phyloP scores from a whole-genome alignment of 331 rosid species.

The Prunus yedoensis region DNA sequence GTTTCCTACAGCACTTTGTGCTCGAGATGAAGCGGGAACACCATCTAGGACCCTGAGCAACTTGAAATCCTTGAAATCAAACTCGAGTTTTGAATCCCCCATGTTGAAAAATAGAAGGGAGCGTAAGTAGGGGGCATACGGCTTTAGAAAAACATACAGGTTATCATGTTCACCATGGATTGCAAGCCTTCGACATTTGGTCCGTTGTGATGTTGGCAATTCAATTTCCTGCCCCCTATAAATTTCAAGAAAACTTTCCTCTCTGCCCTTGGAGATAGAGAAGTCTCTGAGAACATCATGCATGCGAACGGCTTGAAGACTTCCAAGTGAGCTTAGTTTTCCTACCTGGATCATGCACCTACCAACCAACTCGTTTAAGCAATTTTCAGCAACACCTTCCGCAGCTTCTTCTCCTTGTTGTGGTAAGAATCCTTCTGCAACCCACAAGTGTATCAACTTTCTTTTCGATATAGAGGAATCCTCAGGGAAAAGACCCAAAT shows the following conservation, averaged over 20 bases:
- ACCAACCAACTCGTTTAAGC: constrained; percentile 24
- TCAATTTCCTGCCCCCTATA: background rate
- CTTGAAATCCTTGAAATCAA: background rate
- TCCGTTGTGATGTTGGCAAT: background rate
- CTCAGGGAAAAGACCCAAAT: too few relatives aligned
- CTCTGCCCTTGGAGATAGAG: constrained; percentile 18
- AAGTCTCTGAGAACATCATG: constrained; percentile 37
- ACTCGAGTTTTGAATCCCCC: background rate
- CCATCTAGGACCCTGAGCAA: background rate
- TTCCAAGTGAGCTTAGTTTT: constrained; percentile 19
- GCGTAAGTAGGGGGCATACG: background rate
- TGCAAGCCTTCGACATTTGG: background rate
- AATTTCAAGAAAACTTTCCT: constrained; percentile 17
- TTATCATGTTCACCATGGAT: background rate
- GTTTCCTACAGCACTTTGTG: background rate
- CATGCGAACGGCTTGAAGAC: constrained; percentile 22
- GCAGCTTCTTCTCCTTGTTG: too few relatives aligned
- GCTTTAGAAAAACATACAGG: background rate
- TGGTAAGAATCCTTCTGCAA: too few relatives aligned
- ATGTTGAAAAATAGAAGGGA: background rate
- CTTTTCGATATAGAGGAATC: too few relatives aligned
- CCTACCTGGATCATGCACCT: background rate
- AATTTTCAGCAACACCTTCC: background rate
- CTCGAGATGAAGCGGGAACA: too few relatives aligned
- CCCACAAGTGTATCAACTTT: too few relatives aligned